phyloP scores from a whole-genome alignment of 306 rosid genomes.

The Lathyrus oleraceus region DNA sequence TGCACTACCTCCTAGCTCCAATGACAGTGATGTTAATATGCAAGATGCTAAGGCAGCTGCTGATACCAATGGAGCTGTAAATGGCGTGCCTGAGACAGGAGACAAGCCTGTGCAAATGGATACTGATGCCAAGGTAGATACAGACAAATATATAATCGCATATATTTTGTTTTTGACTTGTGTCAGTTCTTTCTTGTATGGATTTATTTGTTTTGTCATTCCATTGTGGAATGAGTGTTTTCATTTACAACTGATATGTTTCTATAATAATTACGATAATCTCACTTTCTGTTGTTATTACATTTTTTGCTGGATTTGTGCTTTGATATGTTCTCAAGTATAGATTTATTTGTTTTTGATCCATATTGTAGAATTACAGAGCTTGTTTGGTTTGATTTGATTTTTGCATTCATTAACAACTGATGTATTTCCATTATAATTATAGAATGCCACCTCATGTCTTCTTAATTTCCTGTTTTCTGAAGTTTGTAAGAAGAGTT shows the following conservation, averaged over 20 bases:
- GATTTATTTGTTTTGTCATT: background rate
- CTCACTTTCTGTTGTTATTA: too few relatives aligned
- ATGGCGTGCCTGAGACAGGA: slow-evolving; percentile 63
- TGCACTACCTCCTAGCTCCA: slow-evolving; percentile 45
- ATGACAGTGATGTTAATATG: slow-evolving; percentile 67
- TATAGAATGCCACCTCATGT: too few relatives aligned
- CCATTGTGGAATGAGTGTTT: background rate
- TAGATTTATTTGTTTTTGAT: background rate
- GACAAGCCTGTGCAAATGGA: slow-evolving; percentile 88
- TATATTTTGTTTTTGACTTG: background rate
- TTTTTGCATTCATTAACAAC: too few relatives aligned
- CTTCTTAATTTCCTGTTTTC: too few relatives aligned
- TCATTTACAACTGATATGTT: too few relatives aligned
- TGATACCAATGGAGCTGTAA: slow-evolving; percentile 58
- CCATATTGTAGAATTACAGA: background rate
- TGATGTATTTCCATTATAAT: too few relatives aligned
- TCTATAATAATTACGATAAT: too few relatives aligned
- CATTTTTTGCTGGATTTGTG: too few relatives aligned
- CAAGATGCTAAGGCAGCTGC: slow-evolving; percentile 72
- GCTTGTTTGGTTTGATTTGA: background rate
- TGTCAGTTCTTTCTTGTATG: background rate
- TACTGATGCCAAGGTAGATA: slow-evolving; percentile 68
- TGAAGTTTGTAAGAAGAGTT: too few relatives aligned
- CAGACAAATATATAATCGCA: too few relatives aligned
- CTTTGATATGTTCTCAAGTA: background rate